These are phyloP conservation scores for Phalaenopsis aphrodite DNA, from an alignment of 106 monocot genomes.

Conservation along the genomic window DNA sequence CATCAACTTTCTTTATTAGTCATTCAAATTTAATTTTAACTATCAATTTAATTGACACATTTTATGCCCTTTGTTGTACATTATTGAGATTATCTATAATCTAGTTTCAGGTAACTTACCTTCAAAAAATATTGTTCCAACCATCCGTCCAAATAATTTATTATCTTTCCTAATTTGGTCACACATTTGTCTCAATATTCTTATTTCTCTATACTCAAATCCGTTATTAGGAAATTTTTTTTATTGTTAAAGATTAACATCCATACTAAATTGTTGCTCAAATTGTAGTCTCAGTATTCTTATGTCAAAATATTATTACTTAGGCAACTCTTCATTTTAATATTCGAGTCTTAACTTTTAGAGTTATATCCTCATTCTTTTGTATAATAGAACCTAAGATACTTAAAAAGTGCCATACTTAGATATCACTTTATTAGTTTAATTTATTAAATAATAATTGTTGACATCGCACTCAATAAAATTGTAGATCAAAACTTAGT, in stretches of 20 bases:
- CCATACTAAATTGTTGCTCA: no score
- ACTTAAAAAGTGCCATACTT: no score
- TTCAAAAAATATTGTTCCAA: background rate
- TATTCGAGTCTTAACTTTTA: no score
- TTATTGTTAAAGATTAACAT: background rate
- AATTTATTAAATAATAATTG: no score
- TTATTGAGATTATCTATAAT: background rate
- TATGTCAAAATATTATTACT: no score
- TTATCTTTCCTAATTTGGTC: background rate
- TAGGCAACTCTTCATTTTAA: no score
- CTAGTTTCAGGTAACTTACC: background rate
- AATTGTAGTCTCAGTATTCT: no score
- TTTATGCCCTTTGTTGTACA: background rate
- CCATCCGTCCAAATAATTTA: background rate
- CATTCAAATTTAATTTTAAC: background rate
- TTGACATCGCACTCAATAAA: no score
- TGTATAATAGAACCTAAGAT: no score
- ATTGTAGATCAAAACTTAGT: no score
- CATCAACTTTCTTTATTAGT: background rate
- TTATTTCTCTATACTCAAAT: background rate
- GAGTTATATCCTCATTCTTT: no score
- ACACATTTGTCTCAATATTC: background rate
- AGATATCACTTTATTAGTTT: no score
- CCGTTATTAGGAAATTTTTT: background rate
- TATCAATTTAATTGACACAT: background rate